phyloP scores from a whole-genome alignment of 2,329 filamentous ascomycete species.

The Colletotrichum eremochloae region DNA sequence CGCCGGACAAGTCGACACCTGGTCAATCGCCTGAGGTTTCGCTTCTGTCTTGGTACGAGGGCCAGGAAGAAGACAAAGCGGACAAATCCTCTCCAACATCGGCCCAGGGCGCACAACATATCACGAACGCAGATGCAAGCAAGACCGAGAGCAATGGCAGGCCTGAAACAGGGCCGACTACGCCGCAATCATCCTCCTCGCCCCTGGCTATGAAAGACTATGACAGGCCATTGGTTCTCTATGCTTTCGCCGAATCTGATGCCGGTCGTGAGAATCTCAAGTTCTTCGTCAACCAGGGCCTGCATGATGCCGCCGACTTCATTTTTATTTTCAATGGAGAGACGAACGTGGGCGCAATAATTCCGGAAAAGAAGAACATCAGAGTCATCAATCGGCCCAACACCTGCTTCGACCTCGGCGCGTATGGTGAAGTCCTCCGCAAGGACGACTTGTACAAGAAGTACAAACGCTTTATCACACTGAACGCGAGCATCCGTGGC shows the following conservation, averaged over 20 bases:
- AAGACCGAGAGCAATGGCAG: not conserved
- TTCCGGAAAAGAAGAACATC: constrained; percentile 51
- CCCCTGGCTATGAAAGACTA: constrained; percentile 12
- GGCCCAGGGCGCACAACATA: constrained; percentile 1
- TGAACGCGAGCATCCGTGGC: constrained; percentile 53
- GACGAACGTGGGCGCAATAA: constrained; percentile 45
- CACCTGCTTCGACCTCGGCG: constrained; percentile 54
- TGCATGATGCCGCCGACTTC: constrained; percentile 55
- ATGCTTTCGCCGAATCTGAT: constrained; percentile 53
- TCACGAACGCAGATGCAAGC: not conserved
- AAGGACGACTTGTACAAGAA: constrained; percentile 49
- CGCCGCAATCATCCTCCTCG: not conserved
- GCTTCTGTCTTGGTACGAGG: constrained; percentile 27
- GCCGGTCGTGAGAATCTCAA: constrained; percentile 50
- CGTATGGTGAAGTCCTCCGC: constrained; percentile 52
- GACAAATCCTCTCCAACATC: not conserved
- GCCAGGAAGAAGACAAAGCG: constrained; percentile 8
- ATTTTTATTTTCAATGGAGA: constrained; percentile 56
- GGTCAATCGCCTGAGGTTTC: constrained; percentile 6
- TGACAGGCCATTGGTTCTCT: constrained; percentile 49
- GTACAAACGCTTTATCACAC: constrained; percentile 53
- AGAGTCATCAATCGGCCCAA: constrained; percentile 49
- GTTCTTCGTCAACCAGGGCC: constrained; percentile 54
- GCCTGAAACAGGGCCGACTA: not conserved
- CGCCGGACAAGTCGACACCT: constrained; percentile 12